A percentile compares a stretch with the other conserved stretches of the same genome.
Conservation (phyloP, 805 yeast species). For the Saccharomycopsis fibuligera region DNA sequence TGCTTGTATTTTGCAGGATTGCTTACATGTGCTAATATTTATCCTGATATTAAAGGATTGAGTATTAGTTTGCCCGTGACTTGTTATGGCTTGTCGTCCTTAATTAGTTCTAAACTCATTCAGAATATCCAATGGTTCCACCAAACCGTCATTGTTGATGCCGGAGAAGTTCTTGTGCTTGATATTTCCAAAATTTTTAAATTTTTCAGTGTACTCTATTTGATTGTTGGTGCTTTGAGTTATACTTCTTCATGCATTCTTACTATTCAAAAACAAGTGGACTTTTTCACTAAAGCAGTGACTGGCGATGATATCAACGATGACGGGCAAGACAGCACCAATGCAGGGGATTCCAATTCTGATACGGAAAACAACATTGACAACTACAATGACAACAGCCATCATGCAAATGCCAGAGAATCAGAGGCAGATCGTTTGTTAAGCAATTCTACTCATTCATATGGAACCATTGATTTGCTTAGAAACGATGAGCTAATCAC, state of each 20-base stretch:
- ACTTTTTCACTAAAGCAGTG: conserved; percentile 33
- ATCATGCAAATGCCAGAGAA: conserved; percentile 29
- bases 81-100: conserved; percentile 76
- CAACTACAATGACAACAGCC: conserved; percentile 26
- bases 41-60: conserved; percentile 66
- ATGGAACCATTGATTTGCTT: conserved; percentile 2
- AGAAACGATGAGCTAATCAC: conserved; percentile 42
- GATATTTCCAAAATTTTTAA: conserved; percentile 48
- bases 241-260: conserved; percentile 63
- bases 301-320: not conserved
- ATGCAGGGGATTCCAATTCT: conserved; percentile 31
- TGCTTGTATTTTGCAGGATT: conserved; percentile 65
- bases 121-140: conserved; percentile 37
- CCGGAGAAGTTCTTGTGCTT: conserved; percentile 26
- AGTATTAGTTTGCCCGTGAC: conserved; percentile 87
- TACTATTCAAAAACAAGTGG: conserved; percentile 42
- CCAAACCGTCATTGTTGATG: conserved; percentile 21
- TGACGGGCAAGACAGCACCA: conserved; percentile 24
- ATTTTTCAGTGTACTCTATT: conserved; percentile 46
- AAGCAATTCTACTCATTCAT: not conserved
- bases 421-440: conserved; percentile 22
- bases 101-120: conserved; percentile 62
- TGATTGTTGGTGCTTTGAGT: conserved; percentile 49
- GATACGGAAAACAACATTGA: conserved; percentile 22
- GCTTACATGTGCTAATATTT: conserved; percentile 80